A percentile compares a stretch with the other conserved stretches of the same genome.
Evolutionary conservation across 2,329 filamentous ascomycete species (phyloP).

Genomic region (Alternaria incomplexa): DNA sequence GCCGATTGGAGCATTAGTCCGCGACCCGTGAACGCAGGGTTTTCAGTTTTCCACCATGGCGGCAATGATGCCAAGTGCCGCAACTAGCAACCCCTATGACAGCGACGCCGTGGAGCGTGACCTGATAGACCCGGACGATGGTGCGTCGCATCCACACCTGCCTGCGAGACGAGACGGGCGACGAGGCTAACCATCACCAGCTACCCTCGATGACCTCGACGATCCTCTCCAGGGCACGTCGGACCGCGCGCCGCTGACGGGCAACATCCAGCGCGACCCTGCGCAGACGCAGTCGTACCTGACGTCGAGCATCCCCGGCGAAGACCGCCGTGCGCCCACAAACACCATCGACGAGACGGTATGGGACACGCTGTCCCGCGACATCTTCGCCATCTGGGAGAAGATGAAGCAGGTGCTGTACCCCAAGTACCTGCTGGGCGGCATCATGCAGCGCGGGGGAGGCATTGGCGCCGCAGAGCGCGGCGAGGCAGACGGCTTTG

Average conservation of each 20-base stretch:
- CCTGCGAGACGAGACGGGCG: neutral
- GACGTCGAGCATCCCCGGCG: slow-evolving; percentile 87
- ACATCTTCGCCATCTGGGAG: slow-evolving; percentile 91
- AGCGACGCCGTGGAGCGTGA: slow-evolving; percentile 56
- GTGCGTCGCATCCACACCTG: slow-evolving; percentile 42
- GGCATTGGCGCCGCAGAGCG: slow-evolving; percentile 64
- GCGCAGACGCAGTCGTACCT: slow-evolving; percentile 77
- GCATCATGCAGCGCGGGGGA: slow-evolving; percentile 65
- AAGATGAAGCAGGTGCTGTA: slow-evolving; percentile 98
- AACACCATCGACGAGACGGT: slow-evolving; percentile 98
- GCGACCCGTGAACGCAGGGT: slow-evolving; percentile 30
- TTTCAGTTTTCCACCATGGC: slow-evolving; percentile 46
- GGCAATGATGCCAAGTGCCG: slow-evolving; percentile 54
- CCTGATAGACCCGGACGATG: slow-evolving; percentile 61
- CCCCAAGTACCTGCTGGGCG: slow-evolving; percentile 87
- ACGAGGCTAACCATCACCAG: slow-evolving; percentile 51
- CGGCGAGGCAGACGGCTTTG: slow-evolving; percentile 55
- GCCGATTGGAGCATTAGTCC: slow-evolving; percentile 32
- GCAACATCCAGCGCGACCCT: slow-evolving; percentile 71
- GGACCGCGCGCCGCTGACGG: slow-evolving; percentile 79
- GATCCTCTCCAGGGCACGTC: slow-evolving; percentile 75
- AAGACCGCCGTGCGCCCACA: slow-evolving; percentile 85
- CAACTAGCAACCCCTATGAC: slow-evolving; percentile 52
- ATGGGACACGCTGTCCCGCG: slow-evolving; percentile 94
- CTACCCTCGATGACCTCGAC: slow-evolving; percentile 90